Conservation (phyloP, 345 rosid genomes). For the Corchorus olitorius region DNA sequence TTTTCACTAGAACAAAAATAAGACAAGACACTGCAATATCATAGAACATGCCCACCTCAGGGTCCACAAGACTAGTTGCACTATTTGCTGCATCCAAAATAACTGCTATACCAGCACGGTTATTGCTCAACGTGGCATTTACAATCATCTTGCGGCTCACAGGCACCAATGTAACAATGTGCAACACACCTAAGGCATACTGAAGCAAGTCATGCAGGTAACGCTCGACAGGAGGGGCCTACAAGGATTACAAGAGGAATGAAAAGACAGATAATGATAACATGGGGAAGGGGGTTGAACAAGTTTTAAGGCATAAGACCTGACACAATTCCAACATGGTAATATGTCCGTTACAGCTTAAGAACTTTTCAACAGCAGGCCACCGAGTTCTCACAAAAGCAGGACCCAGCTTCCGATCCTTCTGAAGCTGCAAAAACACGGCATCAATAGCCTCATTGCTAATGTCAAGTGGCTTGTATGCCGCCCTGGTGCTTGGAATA, state of each 20-base stretch:
- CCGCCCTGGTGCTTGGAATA: slow-evolving; percentile 80
- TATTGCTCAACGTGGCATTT: slow-evolving; percentile 78
- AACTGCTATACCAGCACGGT: slow-evolving; percentile 89
- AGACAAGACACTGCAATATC: not conserved
- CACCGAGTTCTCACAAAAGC: slow-evolving; percentile 86
- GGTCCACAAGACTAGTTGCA: slow-evolving; percentile 79
- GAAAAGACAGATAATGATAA: slow-evolving; percentile 13
- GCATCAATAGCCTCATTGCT: slow-evolving; percentile 98
- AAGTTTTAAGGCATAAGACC: slow-evolving; percentile 43
- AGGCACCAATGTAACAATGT: slow-evolving; percentile 82
- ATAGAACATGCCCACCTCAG: slow-evolving; percentile 62
- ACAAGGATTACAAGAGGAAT: slow-evolving; percentile 27
- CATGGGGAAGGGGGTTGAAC: slow-evolving; percentile 6
- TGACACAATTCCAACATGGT: slow-evolving; percentile 95
- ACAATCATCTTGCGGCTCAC: slow-evolving; percentile 90
- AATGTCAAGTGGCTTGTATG: slow-evolving; percentile 90
- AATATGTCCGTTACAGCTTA: slow-evolving; percentile 76
- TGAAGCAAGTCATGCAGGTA: slow-evolving; percentile 95
- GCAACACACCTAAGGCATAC: slow-evolving; percentile 96
- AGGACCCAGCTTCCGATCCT: slow-evolving; percentile 94
- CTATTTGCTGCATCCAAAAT: slow-evolving; percentile 91
- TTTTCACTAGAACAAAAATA: slow-evolving; percentile 14
- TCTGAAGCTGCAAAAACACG: slow-evolving; percentile 84
- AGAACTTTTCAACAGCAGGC: slow-evolving; percentile 83
- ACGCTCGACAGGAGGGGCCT: slow-evolving; percentile 98